A percentile compares a stretch with the other conserved stretches of the same genome.
phyloP scores from a whole-genome alignment of 495 filamentous ascomycete species.

The Hypoxylon trugodes region DNA sequence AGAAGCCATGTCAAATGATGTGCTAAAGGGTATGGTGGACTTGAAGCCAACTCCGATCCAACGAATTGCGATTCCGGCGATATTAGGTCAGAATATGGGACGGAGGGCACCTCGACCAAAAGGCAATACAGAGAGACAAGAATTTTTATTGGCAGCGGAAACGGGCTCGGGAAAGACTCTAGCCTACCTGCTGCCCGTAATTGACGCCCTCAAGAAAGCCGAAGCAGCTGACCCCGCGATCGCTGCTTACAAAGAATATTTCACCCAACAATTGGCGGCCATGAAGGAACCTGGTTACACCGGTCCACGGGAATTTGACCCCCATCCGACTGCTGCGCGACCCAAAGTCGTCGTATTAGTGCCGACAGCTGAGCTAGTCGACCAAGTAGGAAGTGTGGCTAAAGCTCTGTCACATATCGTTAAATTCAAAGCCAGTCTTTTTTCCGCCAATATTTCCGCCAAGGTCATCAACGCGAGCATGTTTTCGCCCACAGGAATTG shows the following conservation, averaged over 20 bases:
- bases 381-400: slow-evolving; percentile 79
- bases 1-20: slow-evolving; percentile 74
- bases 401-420: slow-evolving; percentile 82
- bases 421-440: slow-evolving; percentile 80
- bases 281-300: slow-evolving; percentile 57
- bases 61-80: slow-evolving; percentile 80
- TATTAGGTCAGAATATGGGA: slow-evolving; percentile 62
- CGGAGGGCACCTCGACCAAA: slow-evolving; percentile 22
- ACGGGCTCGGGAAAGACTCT: slow-evolving; percentile 97
- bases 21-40: slow-evolving; percentile 73
- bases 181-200: slow-evolving; percentile 82
- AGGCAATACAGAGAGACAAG: slow-evolving; percentile 57
- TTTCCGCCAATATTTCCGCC: slow-evolving; percentile 77
- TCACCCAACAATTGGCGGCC: slow-evolving; percentile 53
- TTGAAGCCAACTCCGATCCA: slow-evolving; percentile 87
- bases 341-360: slow-evolving; percentile 87
- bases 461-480: slow-evolving; percentile 86
- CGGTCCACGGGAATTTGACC: slow-evolving; percentile 67
- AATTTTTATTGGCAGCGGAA: slow-evolving; percentile 92
- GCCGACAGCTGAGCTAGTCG: slow-evolving; percentile 94
- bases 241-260: slow-evolving; percentile 58
- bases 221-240: slow-evolving; percentile 70
- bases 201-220: slow-evolving; percentile 83
- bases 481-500: slow-evolving; percentile 82
- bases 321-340: slow-evolving; percentile 74